Conservation (phyloP, 148 eudicot species). For the Fagopyrum homotropicum region DNA sequence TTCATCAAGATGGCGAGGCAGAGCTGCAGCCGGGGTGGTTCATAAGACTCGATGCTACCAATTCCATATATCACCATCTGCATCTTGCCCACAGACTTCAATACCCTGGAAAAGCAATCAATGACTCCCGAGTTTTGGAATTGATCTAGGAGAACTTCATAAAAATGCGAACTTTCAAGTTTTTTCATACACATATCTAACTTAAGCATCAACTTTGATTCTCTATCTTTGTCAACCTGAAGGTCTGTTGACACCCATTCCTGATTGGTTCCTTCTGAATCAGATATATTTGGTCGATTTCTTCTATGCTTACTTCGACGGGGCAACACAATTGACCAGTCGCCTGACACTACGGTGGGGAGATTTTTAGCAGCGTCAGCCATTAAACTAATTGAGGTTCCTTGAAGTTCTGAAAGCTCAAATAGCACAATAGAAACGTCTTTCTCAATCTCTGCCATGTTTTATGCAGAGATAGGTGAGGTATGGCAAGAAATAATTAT, state of each 20-base stretch:
- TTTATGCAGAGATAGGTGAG: not conserved
- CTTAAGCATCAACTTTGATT: constrained; percentile 47
- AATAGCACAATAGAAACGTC: not conserved
- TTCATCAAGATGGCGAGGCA: constrained; percentile 67
- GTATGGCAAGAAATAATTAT: not conserved
- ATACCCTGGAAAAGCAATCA: constrained; percentile 31
- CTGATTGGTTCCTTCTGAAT: constrained; percentile 19
- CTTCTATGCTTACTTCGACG: constrained; percentile 45
- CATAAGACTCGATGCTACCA: constrained; percentile 70
- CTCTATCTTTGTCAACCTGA: constrained; percentile 32
- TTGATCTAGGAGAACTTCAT: constrained; percentile 37
- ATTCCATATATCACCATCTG: constrained; percentile 81
- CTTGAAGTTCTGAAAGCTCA: not conserved
- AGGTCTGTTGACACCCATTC: constrained; percentile 50
- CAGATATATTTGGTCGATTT: constrained; percentile 18
- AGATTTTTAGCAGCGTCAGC: constrained; percentile 36
- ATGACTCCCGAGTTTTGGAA: constrained; percentile 31
- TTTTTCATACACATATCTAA: constrained; percentile 41
- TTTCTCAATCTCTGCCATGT: not conserved
- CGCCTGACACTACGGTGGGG: constrained; percentile 23
- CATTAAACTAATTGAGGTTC: constrained; percentile 11
- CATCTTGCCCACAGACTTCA: constrained; percentile 46
- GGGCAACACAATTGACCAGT: constrained; percentile 70
- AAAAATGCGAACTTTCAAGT: constrained; percentile 53
- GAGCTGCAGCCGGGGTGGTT: constrained; percentile 67